A percentile compares a stretch with the other conserved stretches of the same genome.
Evolutionary conservation across 116 monocot genomes (phyloP).

Genomic region (Posidonia oceanica): DNA sequence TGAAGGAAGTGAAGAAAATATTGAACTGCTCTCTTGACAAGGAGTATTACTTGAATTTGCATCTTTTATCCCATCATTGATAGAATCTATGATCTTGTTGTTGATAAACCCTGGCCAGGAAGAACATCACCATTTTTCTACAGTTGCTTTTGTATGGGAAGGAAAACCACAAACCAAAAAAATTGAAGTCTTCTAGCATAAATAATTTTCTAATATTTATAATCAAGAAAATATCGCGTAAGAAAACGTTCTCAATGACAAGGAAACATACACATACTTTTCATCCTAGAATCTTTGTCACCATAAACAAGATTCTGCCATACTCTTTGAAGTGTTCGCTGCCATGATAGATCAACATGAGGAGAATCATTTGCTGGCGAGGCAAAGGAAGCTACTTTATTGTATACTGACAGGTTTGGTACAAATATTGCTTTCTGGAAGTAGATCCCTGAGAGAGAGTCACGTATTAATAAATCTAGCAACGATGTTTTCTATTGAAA

Average conservation of each 20-base stretch:
- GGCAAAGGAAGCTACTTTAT: slow-evolving; percentile 63
- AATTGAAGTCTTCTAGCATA: too few relatives aligned
- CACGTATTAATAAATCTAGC: not conserved
- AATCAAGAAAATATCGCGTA: too few relatives aligned
- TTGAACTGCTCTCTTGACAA: slow-evolving; percentile 30
- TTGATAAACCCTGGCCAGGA: not conserved
- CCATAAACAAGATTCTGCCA: slow-evolving; percentile 47
- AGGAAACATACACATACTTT: not conserved
- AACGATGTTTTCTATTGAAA: not conserved
- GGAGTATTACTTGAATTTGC: slow-evolving; percentile 7
- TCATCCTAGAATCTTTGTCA: slow-evolving; percentile 26
- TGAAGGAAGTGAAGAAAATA: slow-evolving; percentile 62
- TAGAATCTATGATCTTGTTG: slow-evolving; percentile 9
- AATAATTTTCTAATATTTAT: too few relatives aligned
- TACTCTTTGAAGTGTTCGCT: slow-evolving; percentile 56
- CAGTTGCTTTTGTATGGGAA: too few relatives aligned
- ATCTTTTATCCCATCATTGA: slow-evolving; percentile 14
- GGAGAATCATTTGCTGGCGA: slow-evolving; percentile 33
- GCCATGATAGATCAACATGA: slow-evolving; percentile 80
- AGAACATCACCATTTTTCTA: too few relatives aligned
- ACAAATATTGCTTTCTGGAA: slow-evolving; percentile 90
- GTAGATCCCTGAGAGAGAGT: slow-evolving; percentile 39
- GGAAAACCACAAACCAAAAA: too few relatives aligned
- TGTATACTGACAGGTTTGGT: slow-evolving; percentile 70
- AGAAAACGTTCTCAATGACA: too few relatives aligned